These are phyloP conservation scores for Euphorbia schlechtendalii DNA, from an alignment of 441 rosid species.

Conservation along the genomic window DNA sequence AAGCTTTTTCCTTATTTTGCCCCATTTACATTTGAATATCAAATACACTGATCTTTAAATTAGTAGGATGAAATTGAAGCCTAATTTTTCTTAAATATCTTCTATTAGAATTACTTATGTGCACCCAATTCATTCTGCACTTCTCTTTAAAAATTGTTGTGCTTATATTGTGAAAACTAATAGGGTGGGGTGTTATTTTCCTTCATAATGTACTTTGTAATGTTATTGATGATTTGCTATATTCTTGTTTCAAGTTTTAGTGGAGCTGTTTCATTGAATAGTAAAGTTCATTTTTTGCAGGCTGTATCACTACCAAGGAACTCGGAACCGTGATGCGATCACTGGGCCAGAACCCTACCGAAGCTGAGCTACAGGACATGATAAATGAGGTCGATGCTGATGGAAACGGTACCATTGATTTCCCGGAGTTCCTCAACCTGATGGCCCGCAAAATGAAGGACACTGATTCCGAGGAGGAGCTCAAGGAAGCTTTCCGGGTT, in stretches of 20 bases:
- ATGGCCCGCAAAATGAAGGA: constrained; percentile 67
- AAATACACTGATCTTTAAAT: background rate
- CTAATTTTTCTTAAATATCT: background rate
- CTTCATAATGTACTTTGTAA: too few relatives aligned
- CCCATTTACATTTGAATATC: background rate
- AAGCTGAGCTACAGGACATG: constrained; percentile 68
- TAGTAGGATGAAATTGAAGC: background rate
- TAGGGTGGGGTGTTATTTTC: background rate
- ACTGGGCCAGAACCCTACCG: constrained; percentile 64
- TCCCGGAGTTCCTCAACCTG: constrained; percentile 53
- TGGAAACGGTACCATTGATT: constrained; percentile 61
- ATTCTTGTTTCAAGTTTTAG: background rate
- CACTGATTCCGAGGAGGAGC: constrained; percentile 49
- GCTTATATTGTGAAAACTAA: background rate
- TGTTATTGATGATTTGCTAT: background rate
- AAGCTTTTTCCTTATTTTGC: background rate
- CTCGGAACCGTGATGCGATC: constrained; percentile 67
- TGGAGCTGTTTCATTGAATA: background rate
- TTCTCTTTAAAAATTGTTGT: background rate
- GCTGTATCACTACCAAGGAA: constrained; percentile 66
- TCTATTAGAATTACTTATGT: background rate
- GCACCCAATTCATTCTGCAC: background rate
- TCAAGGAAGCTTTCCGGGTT: constrained; percentile 45
- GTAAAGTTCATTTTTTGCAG: constrained; percentile 22
- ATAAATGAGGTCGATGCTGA: constrained; percentile 66